Evolutionary conservation across 2,329 filamentous ascomycete species (phyloP).

Genomic region (Knufia fluminis): DNA sequence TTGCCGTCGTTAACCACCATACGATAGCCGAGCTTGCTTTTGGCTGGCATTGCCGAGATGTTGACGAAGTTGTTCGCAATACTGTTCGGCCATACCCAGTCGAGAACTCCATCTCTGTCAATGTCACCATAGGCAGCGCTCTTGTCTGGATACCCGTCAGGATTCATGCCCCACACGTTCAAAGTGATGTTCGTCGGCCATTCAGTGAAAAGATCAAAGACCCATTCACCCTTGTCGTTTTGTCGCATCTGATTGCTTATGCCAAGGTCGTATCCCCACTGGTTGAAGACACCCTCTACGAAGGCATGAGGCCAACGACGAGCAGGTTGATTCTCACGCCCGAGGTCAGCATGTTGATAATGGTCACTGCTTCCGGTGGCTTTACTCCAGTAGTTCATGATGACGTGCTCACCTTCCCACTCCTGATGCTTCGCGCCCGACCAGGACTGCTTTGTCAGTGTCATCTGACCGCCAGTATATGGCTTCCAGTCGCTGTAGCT

Average conservation of each 20-base stretch:
- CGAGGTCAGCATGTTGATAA: conserved; percentile 50
- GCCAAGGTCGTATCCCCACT: conserved; percentile 55
- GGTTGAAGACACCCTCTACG: conserved; percentile 53
- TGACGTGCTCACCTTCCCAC: conserved; percentile 54
- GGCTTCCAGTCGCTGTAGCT: conserved; percentile 50
- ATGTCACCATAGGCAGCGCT: conserved; percentile 52
- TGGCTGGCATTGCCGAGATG: conserved; percentile 46
- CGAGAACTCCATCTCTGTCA: conserved; percentile 51
- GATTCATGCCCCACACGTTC: conserved; percentile 59
- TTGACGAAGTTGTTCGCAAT: conserved; percentile 49
- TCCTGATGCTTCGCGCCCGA: conserved; percentile 48
- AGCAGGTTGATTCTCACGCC: conserved; percentile 28
- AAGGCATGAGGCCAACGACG: conserved; percentile 54
- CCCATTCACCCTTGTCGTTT: conserved; percentile 44
- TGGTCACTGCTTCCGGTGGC: conserved; percentile 52
- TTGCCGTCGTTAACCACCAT: conserved; percentile 48
- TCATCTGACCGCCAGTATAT: conserved; percentile 45
- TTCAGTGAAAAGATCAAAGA: conserved; percentile 53
- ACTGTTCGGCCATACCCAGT: conserved; percentile 52
- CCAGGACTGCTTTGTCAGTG: conserved; percentile 46
- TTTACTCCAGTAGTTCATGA: conserved; percentile 54
- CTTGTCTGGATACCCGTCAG: conserved; percentile 53
- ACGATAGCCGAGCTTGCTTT: conserved; percentile 47
- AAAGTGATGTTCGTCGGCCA: conserved; percentile 45
- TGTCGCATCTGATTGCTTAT: conserved; percentile 45